phyloP scores from a whole-genome alignment of 495 filamentous ascomycete species.

The Trichoderma asperelloides region DNA sequence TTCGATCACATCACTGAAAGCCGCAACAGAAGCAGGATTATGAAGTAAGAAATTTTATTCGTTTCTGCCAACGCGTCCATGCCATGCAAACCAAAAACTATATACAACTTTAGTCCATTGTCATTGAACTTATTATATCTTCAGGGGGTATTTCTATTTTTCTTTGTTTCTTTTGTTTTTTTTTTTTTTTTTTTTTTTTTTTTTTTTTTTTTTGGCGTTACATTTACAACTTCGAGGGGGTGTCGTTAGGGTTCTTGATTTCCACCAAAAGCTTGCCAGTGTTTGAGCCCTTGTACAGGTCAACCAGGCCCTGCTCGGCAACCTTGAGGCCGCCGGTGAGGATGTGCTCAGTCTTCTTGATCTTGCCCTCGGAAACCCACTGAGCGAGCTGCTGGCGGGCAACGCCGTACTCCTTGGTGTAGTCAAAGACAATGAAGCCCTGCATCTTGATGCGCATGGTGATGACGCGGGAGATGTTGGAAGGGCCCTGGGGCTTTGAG shows the following conservation, averaged over 20 bases:
- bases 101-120: not conserved
- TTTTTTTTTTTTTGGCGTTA: not conserved
- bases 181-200: not conserved
- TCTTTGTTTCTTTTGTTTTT: not conserved
- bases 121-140: not conserved
- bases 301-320: constrained; percentile 38
- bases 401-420: constrained; percentile 23
- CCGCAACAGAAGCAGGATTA: not conserved
- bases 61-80: not conserved
- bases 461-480: constrained; percentile 33
- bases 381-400: constrained; percentile 35
- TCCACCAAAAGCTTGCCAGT: constrained; percentile 18
- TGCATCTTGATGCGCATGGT: constrained; percentile 37
- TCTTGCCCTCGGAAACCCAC: constrained; percentile 40
- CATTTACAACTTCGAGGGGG: constrained; percentile 8
- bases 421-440: constrained; percentile 53
- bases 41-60: not conserved
- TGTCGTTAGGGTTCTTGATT: constrained; percentile 11
- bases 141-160: not conserved
- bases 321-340: constrained; percentile 40
- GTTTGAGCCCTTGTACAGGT: constrained; percentile 46
- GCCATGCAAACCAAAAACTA: not conserved
- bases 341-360: constrained; percentile 43
- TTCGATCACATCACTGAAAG: too few relatives aligned
- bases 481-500: constrained; percentile 14